These are phyloP conservation scores for Clausena lansium DNA, from an alignment of 345 rosid species.

Conservation along the genomic window DNA sequence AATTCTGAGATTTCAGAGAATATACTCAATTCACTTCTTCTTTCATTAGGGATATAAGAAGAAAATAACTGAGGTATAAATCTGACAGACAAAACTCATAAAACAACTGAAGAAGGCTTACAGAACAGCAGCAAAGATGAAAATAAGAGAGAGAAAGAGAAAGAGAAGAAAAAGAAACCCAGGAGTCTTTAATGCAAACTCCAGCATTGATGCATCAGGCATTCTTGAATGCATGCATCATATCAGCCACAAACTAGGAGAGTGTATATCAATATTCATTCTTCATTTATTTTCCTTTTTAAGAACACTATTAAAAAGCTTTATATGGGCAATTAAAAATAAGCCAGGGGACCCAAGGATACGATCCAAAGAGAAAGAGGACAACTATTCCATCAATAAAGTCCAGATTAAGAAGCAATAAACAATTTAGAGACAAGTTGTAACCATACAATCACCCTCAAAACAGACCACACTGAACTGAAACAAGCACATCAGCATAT, in stretches of 20 bases:
- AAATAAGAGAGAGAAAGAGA: not conserved
- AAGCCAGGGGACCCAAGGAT: not conserved
- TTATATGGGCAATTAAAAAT: not conserved
- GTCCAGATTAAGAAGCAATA: not conserved
- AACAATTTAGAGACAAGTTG: not conserved
- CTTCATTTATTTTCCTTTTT: not conserved
- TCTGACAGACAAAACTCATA: not conserved
- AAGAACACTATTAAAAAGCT: not conserved
- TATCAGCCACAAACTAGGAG: not conserved
- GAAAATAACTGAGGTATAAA: not conserved
- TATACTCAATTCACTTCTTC: not conserved
- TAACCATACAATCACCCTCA: not conserved
- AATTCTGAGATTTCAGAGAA: constrained; percentile 45
- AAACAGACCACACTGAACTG: not conserved
- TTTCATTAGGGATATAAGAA: not conserved
- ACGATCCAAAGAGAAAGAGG: not conserved
- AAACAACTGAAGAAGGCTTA: not conserved
- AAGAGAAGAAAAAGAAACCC: not conserved
- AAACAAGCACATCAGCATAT: not conserved
- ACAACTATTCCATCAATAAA: not conserved
- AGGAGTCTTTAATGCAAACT: not conserved
- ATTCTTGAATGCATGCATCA: not conserved
- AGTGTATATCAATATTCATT: not conserved
- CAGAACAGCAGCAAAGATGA: not conserved
- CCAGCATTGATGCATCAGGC: not conserved